Evolutionary conservation across 257 asterid species (phyloP), one percentile per base, ranked within the genome.

Genomic region (Cordia subcordata): DNA sequence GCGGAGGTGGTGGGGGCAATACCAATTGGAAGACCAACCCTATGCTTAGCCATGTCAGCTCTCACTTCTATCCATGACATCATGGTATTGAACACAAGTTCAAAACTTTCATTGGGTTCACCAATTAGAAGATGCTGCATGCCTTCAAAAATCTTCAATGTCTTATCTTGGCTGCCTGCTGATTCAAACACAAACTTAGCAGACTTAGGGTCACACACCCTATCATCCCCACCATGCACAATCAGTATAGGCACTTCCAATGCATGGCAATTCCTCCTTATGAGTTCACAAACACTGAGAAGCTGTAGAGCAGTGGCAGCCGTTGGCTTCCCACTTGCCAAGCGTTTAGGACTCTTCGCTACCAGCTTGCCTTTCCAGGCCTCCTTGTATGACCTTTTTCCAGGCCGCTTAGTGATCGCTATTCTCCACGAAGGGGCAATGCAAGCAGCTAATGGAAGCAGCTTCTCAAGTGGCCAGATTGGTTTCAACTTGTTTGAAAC

Each of bases 121-220:
- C 95, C 95, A 27, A 82, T 87, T 77, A 79, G 47, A 46, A 76
- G 94, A 55, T 87, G 98, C 89, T 87, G 78, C 88, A 78, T 74
- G 15, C 84, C 98, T 0, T 78, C 71, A n/a, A 74, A 85, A 15
- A 90, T 62, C 85, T 78, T 80, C 81, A 87, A 23, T 0, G 69
- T 80, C 81, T 87, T 87, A 60, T 87, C 96, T 68, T 83, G 76
- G 54, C 95, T 80, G 9, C 57, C 75, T 0, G 79, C 85, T 9
- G 65, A 38, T 60, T 74, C 58, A 52, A 79, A 79, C 68, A 85
- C 67, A n/a, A 40, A 60, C 51, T 35, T 61, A 0, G 89, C 84
- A 42, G 92, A 95, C 10, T 73, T 66, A 11, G 84, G 86, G 52
- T 87, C 98, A 49, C 98, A 90, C 4, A 87, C 64, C 49, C 50